A percentile compares a stretch with the other conserved stretches of the same genome.
Evolutionary conservation across 495 filamentous ascomycete species (phyloP).

Genomic region (Parmelia sp.): DNA sequence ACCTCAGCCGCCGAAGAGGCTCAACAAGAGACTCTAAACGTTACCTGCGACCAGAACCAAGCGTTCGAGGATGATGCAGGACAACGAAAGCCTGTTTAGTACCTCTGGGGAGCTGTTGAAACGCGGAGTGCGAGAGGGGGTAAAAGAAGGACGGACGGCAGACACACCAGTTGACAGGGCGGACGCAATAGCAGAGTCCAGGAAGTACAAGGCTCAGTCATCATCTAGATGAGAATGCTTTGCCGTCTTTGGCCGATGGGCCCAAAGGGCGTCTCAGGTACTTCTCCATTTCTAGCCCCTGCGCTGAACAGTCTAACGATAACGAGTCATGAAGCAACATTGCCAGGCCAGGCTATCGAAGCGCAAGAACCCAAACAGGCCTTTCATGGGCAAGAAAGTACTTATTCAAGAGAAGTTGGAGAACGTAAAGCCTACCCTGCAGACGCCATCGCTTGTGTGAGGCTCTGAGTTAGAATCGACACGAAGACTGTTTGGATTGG

Average conservation of each 20-base stretch:
- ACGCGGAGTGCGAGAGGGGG: too few relatives aligned
- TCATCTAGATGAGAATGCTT: too few relatives aligned
- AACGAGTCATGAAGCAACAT: background rate
- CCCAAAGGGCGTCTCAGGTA: background rate
- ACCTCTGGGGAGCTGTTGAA: too few relatives aligned
- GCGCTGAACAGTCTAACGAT: background rate
- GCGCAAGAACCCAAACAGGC: background rate
- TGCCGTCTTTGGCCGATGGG: background rate
- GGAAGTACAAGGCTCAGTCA: background rate
- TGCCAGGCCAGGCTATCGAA: background rate
- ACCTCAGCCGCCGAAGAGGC: too few relatives aligned
- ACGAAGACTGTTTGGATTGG: too few relatives aligned
- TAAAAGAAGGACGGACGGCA: too few relatives aligned
- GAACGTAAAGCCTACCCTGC: background rate
- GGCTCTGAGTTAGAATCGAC: background rate
- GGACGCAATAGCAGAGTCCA: background rate
- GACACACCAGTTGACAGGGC: too few relatives aligned
- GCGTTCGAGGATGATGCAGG: too few relatives aligned
- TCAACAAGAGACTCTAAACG: too few relatives aligned
- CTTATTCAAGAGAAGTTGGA: background rate
- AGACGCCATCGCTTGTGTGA: background rate
- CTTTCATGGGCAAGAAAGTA: background rate
- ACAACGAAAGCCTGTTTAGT: too few relatives aligned
- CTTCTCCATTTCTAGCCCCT: background rate
- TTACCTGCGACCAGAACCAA: too few relatives aligned